Base-by-base conservation (phyloP, 495 filamentous ascomycete species). In the Penicillium canescens region DNA sequence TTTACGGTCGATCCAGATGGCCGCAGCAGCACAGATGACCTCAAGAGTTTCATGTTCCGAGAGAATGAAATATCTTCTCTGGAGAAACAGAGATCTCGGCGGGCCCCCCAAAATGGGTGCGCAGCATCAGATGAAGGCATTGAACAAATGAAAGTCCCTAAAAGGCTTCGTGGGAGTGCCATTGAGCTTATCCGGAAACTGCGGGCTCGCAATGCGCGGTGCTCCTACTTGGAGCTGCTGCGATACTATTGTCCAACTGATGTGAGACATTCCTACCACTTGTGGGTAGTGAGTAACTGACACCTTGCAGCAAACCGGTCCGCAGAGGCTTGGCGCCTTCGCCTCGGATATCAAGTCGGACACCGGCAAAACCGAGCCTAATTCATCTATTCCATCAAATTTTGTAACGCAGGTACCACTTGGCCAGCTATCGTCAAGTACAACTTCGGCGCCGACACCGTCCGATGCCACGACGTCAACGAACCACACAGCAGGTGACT, bases 1-100 rank as follows among this genome's bases (percentile, higher is more conserved):
- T 97, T 98, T 60, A 89, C 88, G 0, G 84, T 82, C 1, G 65
- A 73, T 10, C 74, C 87, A 12, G 80, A 93, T 60, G 65, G 61
- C 13, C 81, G 69, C 26, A 82, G 91, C 54, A 91, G 84, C 0
- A 72, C 78, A 1, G 85, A 90, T 44, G 77, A 79, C 28, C 84
- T 92, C 59, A 92, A 90, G 57, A 89, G 94, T 63, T 93, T 92
- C 59, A 89, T 86, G 2, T 67, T 89, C 6, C 82, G 93, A 23
- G 94, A 97, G 62, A 78, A 89, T 24, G 93, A 97, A 56, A 96
- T 97, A 41, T 57, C 72, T n/a, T 57, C 55, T 24, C 23, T 47
- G 1, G 59, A 68, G 26, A 45, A 60, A 10, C 36, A 48, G 41
- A 57, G 45, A 56, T 13, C 4, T 8, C 49, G 45, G n/a, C 37